These are phyloP conservation scores for Aspergillus costaricaensis DNA, from an alignment of 2,329 filamentous ascomycete species.

Conservation along the genomic window DNA sequence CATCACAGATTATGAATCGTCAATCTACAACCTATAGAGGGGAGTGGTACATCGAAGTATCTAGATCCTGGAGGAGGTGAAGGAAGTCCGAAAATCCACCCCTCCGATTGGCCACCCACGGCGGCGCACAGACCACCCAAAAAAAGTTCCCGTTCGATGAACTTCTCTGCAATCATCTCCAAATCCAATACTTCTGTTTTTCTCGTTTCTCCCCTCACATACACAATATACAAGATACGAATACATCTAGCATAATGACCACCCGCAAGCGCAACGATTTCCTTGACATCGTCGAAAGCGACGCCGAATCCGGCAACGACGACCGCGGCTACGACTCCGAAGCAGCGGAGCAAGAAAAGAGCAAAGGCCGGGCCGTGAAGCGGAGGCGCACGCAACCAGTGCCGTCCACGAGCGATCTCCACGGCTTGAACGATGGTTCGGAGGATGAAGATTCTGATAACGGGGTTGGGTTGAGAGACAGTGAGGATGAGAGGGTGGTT, in stretches of 20 bases:
- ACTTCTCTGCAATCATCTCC: not conserved
- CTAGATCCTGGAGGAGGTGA: no score
- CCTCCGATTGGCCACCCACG: conserved; percentile 7
- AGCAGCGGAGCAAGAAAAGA: conserved; percentile 43
- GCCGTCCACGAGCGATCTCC: conserved; percentile 21
- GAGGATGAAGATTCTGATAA: conserved; percentile 13
- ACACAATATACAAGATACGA: conserved; percentile 2
- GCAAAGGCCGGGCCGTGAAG: conserved; percentile 40
- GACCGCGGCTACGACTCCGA: conserved; percentile 50
- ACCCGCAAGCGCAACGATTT: conserved; percentile 44
- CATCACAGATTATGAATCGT: no score
- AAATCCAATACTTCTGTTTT: not conserved
- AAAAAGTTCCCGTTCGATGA: conserved; percentile 16
- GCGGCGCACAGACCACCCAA: conserved; percentile 20
- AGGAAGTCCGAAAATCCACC: not conserved
- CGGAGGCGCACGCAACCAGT: conserved; percentile 33
- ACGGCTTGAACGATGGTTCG: conserved; percentile 16
- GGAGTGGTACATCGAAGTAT: no score
- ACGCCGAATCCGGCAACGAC: conserved; percentile 40
- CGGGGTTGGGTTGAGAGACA: conserved; percentile 17
- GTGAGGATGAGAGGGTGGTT: conserved; percentile 16
- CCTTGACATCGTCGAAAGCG: conserved; percentile 40
- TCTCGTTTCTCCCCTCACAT: not conserved
- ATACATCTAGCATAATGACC: conserved; percentile 31
- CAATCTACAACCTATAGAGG: no score